A percentile compares a stretch with the other conserved stretches of the same genome.
These are phyloP conservation scores for Bolboschoenus planiculmis DNA, from an alignment of 176 grass and related monocot species.

Conservation along the genomic window DNA sequence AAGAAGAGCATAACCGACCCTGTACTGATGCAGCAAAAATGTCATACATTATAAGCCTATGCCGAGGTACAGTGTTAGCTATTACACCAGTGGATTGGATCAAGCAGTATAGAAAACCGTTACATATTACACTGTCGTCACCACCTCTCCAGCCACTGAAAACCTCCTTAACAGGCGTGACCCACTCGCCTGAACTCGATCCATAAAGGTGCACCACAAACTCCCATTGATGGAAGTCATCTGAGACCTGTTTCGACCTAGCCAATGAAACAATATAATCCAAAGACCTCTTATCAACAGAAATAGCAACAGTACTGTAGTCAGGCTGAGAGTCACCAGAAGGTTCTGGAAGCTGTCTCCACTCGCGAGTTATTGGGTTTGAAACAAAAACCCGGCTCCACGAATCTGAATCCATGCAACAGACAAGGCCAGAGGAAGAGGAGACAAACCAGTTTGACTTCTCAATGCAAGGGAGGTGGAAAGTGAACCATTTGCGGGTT, in stretches of 20 bases:
- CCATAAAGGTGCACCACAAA: conserved; percentile 69
- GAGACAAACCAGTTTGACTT: conserved; percentile 67
- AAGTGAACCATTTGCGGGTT: conserved; percentile 68
- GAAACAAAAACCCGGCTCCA: conserved; percentile 58
- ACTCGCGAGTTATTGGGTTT: conserved; percentile 75
- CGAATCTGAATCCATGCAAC: conserved; percentile 65
- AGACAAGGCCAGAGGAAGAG: conserved; percentile 78
- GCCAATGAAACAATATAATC: conserved; percentile 60
- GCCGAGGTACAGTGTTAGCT: conserved; percentile 53
- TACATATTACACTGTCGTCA: conserved; percentile 81
- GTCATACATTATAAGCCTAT: conserved; percentile 70
- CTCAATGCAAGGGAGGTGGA: conserved; percentile 62
- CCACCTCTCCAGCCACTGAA: conserved; percentile 84
- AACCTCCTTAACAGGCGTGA: conserved; percentile 41
- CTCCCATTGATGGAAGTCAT: conserved; percentile 66
- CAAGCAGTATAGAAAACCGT: conserved; percentile 68
- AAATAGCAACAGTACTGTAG: conserved; percentile 69
- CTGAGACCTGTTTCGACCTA: conserved; percentile 60
- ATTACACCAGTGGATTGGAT: conserved; percentile 80
- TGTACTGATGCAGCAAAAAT: conserved; percentile 24
- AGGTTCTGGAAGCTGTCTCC: conserved; percentile 53
- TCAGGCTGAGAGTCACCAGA: conserved; percentile 50
- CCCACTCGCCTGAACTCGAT: conserved; percentile 46
- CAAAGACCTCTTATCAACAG: conserved; percentile 48
- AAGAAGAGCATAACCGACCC: not conserved